Percentiles rank a stretch among this genome's conserved stretches.
Conservation (phyloP, 352 stramenopile genomes). For the Phytophthora sojae region DNA sequence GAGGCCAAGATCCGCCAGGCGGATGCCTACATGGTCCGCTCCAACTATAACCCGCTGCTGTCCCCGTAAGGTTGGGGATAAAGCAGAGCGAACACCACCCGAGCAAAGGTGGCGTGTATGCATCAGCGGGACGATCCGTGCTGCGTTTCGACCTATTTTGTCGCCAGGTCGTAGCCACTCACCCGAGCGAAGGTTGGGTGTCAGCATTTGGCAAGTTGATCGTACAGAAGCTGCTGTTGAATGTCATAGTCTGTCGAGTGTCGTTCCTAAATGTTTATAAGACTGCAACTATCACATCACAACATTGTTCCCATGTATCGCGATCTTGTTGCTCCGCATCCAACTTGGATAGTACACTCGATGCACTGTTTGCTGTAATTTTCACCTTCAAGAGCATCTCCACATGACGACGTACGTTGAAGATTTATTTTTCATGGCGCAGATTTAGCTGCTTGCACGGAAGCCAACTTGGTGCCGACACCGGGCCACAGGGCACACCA, state of each 20-base stretch:
- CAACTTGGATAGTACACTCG: background rate
- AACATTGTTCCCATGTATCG: background rate
- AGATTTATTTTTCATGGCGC: background rate
- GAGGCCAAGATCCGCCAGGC: slow-evolving; percentile 53
- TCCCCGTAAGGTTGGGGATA: slow-evolving; percentile 11
- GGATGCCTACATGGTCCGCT: slow-evolving; percentile 37
- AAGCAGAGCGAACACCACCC: background rate
- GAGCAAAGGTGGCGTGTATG: background rate
- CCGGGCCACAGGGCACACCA: slow-evolving; percentile 43
- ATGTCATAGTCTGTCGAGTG: slow-evolving; percentile 37
- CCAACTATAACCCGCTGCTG: slow-evolving; percentile 17
- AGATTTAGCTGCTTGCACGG: slow-evolving; percentile 23
- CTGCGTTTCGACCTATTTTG: slow-evolving; percentile 4
- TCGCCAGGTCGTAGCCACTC: background rate
- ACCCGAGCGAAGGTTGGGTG: slow-evolving; percentile 5
- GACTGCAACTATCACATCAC: slow-evolving; percentile 18
- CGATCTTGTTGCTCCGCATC: background rate
- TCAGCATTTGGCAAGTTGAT: background rate
- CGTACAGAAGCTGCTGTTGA: slow-evolving; percentile 7
- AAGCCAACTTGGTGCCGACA: slow-evolving; percentile 32
- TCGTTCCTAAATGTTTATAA: slow-evolving; percentile 36
- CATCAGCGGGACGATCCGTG: background rate
- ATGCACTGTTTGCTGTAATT: background rate
- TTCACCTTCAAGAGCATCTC: background rate
- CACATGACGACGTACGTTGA: background rate